Evolutionary conservation across 768 basidiomycete genomes (phyloP), one percentile per base, ranked within the genome.

Genomic region (Suillus fuscotomentosus): DNA sequence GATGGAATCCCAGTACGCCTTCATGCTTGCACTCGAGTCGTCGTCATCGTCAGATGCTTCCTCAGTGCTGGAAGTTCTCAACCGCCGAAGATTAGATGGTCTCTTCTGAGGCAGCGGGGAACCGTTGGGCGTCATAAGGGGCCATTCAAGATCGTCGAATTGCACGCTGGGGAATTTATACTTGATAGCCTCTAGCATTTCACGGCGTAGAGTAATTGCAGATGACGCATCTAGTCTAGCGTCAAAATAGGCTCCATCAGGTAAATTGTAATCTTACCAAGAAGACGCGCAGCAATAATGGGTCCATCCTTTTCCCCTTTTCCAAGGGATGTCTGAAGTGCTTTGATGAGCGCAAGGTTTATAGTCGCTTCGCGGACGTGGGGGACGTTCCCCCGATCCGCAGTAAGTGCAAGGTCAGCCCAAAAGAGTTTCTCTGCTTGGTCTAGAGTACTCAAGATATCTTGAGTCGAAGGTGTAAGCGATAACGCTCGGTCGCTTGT

Each of bases 291-390:
- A 10, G 88, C 87, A 2, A 89, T 73, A 3, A 80, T 73, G 3
- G 92, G 82, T 34, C 82, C 81, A 27, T 81, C 78, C 27, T 71
- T 76, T 5, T 77, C 82, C 4, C 80, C 76, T 65, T 85, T 86
- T 0, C 94, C 95, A 36, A 98, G 81, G 4, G 92, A 92, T 0
- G 90, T 89, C 66, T 92, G 90, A 70, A 97, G 87, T 0, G 90
- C 86, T 62, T 85, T 79, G 56, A 96, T 84, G 56, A 90, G 76
- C 10, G 88, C 86, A 27, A 94, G 77, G 3, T 90, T 89, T 56
- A 93, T 71, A 1, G 87, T 84, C 0, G 90, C 86, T 66, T 94
- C 89, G 11, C 95, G 86, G 5, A 95, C 84, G 67, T 89, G 86
- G 42, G 86, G 75, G 0, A 92, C 88, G 60, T 80, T 83, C 6